Evolutionary conservation across 768 basidiomycete species (phyloP), one percentile per base, ranked within the genome.

Genomic region (Mycena vulgaris): DNA sequence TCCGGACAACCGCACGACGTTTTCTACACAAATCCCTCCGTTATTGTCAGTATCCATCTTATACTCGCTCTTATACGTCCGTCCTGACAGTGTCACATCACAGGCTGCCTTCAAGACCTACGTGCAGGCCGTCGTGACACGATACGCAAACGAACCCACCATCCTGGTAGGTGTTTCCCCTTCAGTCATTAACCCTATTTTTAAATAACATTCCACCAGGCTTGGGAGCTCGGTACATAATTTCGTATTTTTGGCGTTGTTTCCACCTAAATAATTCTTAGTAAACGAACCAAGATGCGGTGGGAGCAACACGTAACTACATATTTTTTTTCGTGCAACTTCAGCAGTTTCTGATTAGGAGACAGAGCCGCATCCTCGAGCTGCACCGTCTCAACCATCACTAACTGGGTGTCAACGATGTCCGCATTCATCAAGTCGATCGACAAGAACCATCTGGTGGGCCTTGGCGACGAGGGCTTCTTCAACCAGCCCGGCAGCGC

Each of bases 391-490:
- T 78, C 83, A 11, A 89, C 88, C 0, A 83, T 91, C 74, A 88
- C 86, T 1, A 80, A 79, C 60, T 91, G 89, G 89, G 85, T 83
- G 5, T 81, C 80, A 55, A 83, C 84, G 25, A 88, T 90, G 39
- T 89, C 89, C 1, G 86, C 87, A 1, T 90, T 84, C 79, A 89
- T 92, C 83, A 90, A 91, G 75, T 86, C 87, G 11, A 85, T 91
- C 70, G 90, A 92, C 77, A 68, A 77, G 25, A 91, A 90, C 79
- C 90, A 91, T 72, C 83, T 92, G 47, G 89, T 92, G n/a, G 88
- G 83, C 2, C 78, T 92, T 40, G 89, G 90, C 7, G 91, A 91
- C 69, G 89, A 92, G 74, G 90, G 90, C 7, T 90, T 88, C 83
- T 90, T 87, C 81, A 88, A 90, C 74, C 77, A 87, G 71, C 83